Evolutionary conservation across 2,329 filamentous ascomycete genomes (phyloP), one percentile per base, ranked within the genome.

Genomic region (Verticillium longisporum): DNA sequence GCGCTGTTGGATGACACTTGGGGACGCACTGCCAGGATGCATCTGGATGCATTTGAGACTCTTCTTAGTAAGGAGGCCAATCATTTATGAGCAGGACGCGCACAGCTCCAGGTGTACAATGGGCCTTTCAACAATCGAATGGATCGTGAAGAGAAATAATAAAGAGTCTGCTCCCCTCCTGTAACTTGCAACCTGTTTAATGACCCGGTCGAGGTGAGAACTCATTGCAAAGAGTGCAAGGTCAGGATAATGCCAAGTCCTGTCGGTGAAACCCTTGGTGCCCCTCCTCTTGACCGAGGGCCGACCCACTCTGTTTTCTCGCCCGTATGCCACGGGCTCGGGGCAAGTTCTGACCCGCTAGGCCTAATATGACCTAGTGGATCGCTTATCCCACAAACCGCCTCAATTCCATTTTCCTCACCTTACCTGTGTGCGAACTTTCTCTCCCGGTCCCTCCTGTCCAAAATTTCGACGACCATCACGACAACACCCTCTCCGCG

Each of bases 181-280:
- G 34, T 36, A 13, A 66, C 67, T 65, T 66, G 64, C 76, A 78
- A 68, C 70, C 75, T 72, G 32, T 53, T n/a, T n/a, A 18, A 53
- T 18, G 45, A 9, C 21, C 15, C n/a, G 21, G 10, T 36, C 45
- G 45, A 53, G 7, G 53, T 50, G 58, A 64, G 64, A 31, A 5
- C 26, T 31, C 26, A 68, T 67, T 62, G 64, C 13, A 60, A 64
- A 66, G 58, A 61, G 31, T 59, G 56, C 58, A 62, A 65, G 64
- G 72, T 72, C 7, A 5, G 26, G 26, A 5, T 15, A 18, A n/a
- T 33, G 41, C 45, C 26, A 62, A 61, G 36, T 32, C 21, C 18
- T 50, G 18, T 63, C 57, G 37, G 50, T 41, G 41, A 61, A 33
- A 33, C 32, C 60, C 59, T 53, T 53, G 6, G 18, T 53, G 45